Evolutionary conservation across 306 rosid genomes (phyloP), one percentile per base, ranked within the genome.

Genomic region (Carpinus viminea): DNA sequence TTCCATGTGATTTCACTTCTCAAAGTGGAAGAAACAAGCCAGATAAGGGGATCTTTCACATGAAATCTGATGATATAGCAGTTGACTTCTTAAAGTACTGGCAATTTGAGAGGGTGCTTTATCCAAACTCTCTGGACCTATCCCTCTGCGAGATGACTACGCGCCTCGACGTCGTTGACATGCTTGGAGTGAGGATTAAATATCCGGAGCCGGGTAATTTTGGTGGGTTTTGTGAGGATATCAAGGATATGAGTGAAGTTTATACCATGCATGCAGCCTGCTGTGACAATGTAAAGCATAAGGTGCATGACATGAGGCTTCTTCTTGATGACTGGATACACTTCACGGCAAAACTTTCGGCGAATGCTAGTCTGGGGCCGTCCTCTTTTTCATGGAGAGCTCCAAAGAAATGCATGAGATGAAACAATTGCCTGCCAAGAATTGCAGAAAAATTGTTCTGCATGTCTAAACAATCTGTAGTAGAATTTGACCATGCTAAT

Each of bases 261-360:
- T 70, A 72, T 81, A 85, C 87, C 59, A 75, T 86, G 75, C 90
- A 85, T 64, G 87, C 89, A 60, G 86, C 83, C 76, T 90, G 92
- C 68, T 86, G 92, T 68, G 82, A 83, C 16, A 83, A 76, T 71
- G 68, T 81, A 24, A 76, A 64, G 77, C 85, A 84, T 60, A 90
- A 88, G 77, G 88, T 86, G 68, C 81, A 88, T 68, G 95, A 90
- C 71, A 77, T 83, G 69, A 81, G 57, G 84, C 89, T 80, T 78
- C 85, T 84, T 77, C 92, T 90, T 31, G 82, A 87, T 73, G 91
- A 87, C 76, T 88, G 91, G 94, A 79, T 34, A 31, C 55, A 41
- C 64, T 72, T 85, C 53, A 86, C 76, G 51, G 76, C 78, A 69
- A 5, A 5, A 20, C 45, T 46, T 54, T 38, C 82, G 50, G 48